A percentile compares a stretch with the other conserved stretches of the same genome.
Conservation (phyloP, 768 basidiomycete genomes). For the Roridomyces roridus region DNA sequence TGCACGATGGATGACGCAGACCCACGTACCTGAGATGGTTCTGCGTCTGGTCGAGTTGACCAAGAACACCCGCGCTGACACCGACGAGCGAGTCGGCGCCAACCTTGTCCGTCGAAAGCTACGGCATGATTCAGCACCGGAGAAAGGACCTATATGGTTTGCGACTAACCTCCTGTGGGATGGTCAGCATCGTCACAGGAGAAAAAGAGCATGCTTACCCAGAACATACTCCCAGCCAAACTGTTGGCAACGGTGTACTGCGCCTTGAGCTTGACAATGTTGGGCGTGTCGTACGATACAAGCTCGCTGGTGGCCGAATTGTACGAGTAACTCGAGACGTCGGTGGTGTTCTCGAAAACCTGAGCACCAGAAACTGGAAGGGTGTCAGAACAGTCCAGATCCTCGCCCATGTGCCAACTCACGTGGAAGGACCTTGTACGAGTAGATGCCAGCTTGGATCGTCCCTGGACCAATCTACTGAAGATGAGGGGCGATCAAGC, state of each 20-base stretch:
- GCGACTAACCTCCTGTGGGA: too few species aligned
- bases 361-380: slow-evolving; percentile 55
- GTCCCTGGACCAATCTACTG: slow-evolving; percentile 73
- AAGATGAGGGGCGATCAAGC: background rate
- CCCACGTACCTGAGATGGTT: slow-evolving; percentile 65
- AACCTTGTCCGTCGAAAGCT: slow-evolving; percentile 66
- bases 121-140: slow-evolving; percentile 4
- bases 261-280: slow-evolving; percentile 69
- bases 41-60: slow-evolving; percentile 62
- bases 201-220: slow-evolving; percentile 46
- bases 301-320: slow-evolving; percentile 69
- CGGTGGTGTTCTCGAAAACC: slow-evolving; percentile 69
- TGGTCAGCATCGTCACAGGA: background rate
- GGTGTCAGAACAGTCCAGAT: background rate
- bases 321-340: slow-evolving; percentile 83
- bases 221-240: slow-evolving; percentile 77
- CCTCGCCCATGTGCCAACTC: slow-evolving; percentile 31
- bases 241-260: slow-evolving; percentile 66
- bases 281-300: slow-evolving; percentile 79
- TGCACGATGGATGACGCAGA: background rate
- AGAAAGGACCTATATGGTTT: too few species aligned
- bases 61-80: slow-evolving; percentile 52
- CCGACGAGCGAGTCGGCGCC: slow-evolving; percentile 65
- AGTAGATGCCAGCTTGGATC: slow-evolving; percentile 73
- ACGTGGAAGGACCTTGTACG: slow-evolving; percentile 76